Percentiles rank a stretch among this genome's conserved stretches.
Conservation (phyloP, 768 basidiomycete species). For the Lentinula sp. region DNA sequence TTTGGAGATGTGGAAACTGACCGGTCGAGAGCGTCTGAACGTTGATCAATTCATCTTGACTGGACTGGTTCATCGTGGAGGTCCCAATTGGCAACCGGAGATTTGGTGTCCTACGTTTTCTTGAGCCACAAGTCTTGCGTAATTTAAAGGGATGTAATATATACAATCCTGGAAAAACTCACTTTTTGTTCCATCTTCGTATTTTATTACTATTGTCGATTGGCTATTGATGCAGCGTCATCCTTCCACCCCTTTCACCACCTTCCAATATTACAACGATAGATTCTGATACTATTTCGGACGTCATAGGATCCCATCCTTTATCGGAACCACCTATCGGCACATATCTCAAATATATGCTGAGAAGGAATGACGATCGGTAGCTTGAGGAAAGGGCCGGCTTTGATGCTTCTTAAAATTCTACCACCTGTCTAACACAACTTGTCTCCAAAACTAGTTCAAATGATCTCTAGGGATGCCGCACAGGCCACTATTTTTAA, state of each 20-base stretch:
- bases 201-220: background rate
- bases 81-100: conserved; percentile 38
- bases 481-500: no score
- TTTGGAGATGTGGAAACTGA: conserved; percentile 30
- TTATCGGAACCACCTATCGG: background rate
- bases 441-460: background rate
- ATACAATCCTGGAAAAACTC: no score
- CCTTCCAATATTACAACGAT: background rate
- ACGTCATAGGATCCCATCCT: background rate
- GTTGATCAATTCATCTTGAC: conserved; percentile 31
- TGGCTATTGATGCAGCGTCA: background rate
- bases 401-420: background rate
- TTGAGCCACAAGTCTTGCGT: conserved; percentile 7
- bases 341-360: no score
- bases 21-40: conserved; percentile 16
- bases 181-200: no score
- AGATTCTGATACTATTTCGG: background rate
- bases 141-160: background rate
- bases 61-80: conserved; percentile 29
- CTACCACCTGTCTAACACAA: background rate
- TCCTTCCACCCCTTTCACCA: background rate
- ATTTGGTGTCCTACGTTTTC: conserved; percentile 22
- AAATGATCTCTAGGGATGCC: background rate
- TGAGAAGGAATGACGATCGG: no score
- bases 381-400: background rate